Evolutionary conservation across 2,329 filamentous ascomycete species (phyloP).

Genomic region (Apiospora rasikravindrae): DNA sequence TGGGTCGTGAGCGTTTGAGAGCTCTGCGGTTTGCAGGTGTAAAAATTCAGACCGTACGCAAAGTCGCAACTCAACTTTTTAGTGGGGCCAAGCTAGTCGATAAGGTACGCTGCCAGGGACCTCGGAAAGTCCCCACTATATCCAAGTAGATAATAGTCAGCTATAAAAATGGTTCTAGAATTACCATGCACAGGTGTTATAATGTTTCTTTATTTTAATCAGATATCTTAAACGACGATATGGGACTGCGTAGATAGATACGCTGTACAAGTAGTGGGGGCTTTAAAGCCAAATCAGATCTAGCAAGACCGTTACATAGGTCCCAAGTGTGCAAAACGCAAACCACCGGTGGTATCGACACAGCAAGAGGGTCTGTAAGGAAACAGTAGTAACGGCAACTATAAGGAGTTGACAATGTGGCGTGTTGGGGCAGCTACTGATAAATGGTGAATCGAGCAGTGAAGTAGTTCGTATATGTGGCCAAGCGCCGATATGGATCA

Average conservation of each 20-base stretch:
- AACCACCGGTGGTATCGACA: neutral
- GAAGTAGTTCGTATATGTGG: neutral
- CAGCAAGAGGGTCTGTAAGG: neutral
- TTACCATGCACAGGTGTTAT: neutral
- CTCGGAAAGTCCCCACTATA: neutral
- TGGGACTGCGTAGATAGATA: too few species aligned
- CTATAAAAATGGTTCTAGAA: neutral
- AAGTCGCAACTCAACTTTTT: constrained; percentile 16
- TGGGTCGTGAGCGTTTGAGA: neutral
- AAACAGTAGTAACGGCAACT: neutral
- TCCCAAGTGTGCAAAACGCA: neutral
- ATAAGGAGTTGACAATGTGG: neutral
- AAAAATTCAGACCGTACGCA: constrained; percentile 9
- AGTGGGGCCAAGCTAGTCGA: constrained; percentile 4
- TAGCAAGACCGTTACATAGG: neutral
- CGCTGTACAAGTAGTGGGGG: too few species aligned
- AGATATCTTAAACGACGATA: neutral
- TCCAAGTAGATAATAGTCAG: neutral
- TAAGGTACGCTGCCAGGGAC: constrained; percentile 3
- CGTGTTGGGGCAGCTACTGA: neutral
- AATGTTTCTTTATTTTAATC: neutral
- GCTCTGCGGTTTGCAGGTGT: neutral
- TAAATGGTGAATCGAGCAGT: neutral
- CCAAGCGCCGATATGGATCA: neutral
- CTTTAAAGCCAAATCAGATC: neutral